These are phyloP conservation scores for Hypomontagnella monticulosa DNA, from an alignment of 495 filamentous ascomycete species.

Conservation along the genomic window DNA sequence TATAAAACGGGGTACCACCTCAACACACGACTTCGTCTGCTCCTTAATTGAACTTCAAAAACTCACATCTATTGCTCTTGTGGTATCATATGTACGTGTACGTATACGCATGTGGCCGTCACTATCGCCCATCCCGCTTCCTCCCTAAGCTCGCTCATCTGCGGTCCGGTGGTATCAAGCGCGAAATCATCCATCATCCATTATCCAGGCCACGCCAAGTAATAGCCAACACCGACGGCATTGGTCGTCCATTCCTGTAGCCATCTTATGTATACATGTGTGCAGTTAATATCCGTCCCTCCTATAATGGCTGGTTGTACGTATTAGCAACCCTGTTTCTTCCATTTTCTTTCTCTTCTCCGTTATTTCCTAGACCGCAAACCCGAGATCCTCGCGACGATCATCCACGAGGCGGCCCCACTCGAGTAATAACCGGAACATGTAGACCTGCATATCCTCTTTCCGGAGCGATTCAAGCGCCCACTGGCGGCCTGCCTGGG, in stretches of 20 bases:
- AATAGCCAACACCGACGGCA: no score
- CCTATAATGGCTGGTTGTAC: no score
- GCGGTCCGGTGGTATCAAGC: conserved; percentile 7
- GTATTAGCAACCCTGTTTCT: neutral
- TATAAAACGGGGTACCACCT: no score
- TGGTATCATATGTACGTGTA: neutral
- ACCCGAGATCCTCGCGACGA: conserved; percentile 66
- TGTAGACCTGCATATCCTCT: conserved; percentile 86
- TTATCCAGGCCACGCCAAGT: no score
- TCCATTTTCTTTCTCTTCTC: neutral
- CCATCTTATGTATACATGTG: neutral
- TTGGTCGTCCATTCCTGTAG: neutral
- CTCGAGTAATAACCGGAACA: conserved; percentile 80
- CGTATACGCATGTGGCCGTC: neutral
- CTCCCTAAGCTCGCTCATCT: neutral
- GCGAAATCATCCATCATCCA: conserved; percentile 16
- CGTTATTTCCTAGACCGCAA: conserved; percentile 28
- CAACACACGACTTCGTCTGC: no score
- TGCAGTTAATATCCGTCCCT: neutral
- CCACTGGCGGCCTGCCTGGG: conserved; percentile 72
- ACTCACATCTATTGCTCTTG: neutral
- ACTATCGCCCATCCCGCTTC: neutral
- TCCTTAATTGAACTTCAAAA: neutral
- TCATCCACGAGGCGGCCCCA: conserved; percentile 76
- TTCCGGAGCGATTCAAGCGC: conserved; percentile 69